Base-by-base conservation (phyloP, 2,329 filamentous ascomycete species). In the Aureobasidium sp. region DNA sequence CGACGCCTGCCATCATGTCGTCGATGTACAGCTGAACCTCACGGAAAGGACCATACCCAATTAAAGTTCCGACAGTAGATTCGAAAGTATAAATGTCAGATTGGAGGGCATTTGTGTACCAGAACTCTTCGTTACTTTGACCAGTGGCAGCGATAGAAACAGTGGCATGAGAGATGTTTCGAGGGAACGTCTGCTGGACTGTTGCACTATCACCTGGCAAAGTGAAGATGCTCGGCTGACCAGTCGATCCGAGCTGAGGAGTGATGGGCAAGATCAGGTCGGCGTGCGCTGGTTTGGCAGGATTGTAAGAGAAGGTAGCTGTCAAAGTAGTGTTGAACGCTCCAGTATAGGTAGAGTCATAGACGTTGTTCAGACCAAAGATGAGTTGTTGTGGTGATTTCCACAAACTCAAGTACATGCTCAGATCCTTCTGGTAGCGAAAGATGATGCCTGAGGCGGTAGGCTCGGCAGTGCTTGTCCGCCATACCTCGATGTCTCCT, bases 401-500 rank as follows among this genome's bases (percentile, higher is more conserved):
- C 83, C 90, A 91, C 13, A 94, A 76, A 4, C 83, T 79, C 17
- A 87, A 75, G 70, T 86, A 92, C 59, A 82, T 80, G 1, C 87
- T 89, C 84, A 91, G 85, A 70, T 95, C 89, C 73, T 93, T 94
- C 61, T 86, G 77, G 70, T 90, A 91, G 0, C 82, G 85, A 88
- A 88, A 93, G 48, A 81, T 76, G 65, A 94, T 91, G 7, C 89
- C 90, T 26, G 80, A 80, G 5, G 76, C 66, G 0, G 85, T 90
- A 1, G 90, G 89, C 75, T 95, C 88, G 4, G 90, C 88, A 0
- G 90, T 95, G 5, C 89, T 91, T 1, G 89, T 92, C 27, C 90
- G 81, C 79, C 88, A 94, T n/a, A 95, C 81, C 71, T 95, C 90
- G 10, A 83, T 85, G 71, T 93, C 88, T 44, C 84, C 85, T 41